Base-by-base conservation (phyloP, 441 rosid species). In the Euphorbia corollata region DNA sequence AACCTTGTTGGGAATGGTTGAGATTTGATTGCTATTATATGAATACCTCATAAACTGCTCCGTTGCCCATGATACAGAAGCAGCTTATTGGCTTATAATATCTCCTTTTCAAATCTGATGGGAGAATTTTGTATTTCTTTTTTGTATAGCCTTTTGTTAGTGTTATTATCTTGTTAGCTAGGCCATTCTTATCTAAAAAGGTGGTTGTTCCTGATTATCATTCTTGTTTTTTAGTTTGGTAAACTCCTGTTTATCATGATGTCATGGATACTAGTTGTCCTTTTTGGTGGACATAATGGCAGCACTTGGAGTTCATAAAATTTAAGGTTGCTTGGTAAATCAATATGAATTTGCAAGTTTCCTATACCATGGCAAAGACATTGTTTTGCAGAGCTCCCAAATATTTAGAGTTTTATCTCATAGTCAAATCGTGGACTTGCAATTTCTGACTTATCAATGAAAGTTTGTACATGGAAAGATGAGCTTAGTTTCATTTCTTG, bases 401-500 rank as follows among this genome's bases (percentile, higher is more conserved):
- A 20, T 58, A 22, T 71, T 38, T 65, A 9, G 39, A 53, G 23
- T 61, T 53, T 41, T 18, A 30, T 38, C 43, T 8, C 39, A 43
- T 48, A 19, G 20, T 68, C 8, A 36, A 20, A 22, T 15, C 20
- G 13, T 23, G n/a, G 24, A 48, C 5, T 58, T 16, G 5, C 45
- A n/a, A 16, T 61, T 61, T 61, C 19, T 36, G 16, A 65, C 34
- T 65, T 22, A 12, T 53, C 12, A 6, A 11, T 53, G 6, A 34
- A 53, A 65, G 19, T 53, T 11, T 11, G 13, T 51, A 20, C 16
- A 38, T 12, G 9, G 27, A 38, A 45, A 39, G n/a, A 34, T 67
- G 50, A n/a, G 30, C 24, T 7, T 2, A 8, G 8, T 69, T 70
- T 68, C 69, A 39, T 69, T 63, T 67, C 61, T 56, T 73, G 81